Evolutionary conservation across 2,329 filamentous ascomycete genomes (phyloP), one percentile per base, ranked within the genome.

Genomic region (Pseudogymnoascus sp.): DNA sequence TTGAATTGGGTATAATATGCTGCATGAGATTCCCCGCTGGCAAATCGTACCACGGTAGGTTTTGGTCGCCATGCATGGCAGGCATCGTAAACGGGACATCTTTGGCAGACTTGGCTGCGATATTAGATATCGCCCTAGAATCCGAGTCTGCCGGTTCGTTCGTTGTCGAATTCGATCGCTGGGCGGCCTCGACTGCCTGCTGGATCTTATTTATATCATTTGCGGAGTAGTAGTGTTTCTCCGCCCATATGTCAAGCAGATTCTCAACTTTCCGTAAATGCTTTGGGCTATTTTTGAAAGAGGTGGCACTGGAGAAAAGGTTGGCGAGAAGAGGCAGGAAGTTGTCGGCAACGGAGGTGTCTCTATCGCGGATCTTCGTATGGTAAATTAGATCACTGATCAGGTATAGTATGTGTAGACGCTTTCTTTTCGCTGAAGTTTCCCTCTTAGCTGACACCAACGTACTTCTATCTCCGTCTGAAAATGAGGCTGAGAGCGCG

Each of bases 1-100:
- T 86, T 0, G 89, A 91, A 71, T 93, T 88, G 3, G 88, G 89
- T 40, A 89, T 84, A 65, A 96, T 85, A 63, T 89, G 87, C 3
- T 89, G 89, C 56, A 96, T 82, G 79, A 93, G 88, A 67, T 90
- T 93, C 1, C 86, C 88, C 1, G 91, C 91, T 0, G 91, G 91
- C 0, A 96, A 78, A 67, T 96, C 91, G 75, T 92, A 89, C 84
- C 88, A 96, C 0, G 88, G 86, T 3, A 82, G 85, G 0, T 84
- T 82, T 1, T 82, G 76, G 71, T 96, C 90, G 42, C 92, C 92
- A 72, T 96, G 92, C 63, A 83, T 84, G 1, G 88, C 80, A 18
- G 92, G 92, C 74, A 96, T 82, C 28, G 88, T 75, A 70, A 85
- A 93, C 0, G 89, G 88, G 34, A 40, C 36, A 42, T 60, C 59